Percentiles rank a stretch among this genome's conserved stretches.
Conservation (phyloP, 495 filamentous ascomycete species). For the Gamarada debralockiae region DNA sequence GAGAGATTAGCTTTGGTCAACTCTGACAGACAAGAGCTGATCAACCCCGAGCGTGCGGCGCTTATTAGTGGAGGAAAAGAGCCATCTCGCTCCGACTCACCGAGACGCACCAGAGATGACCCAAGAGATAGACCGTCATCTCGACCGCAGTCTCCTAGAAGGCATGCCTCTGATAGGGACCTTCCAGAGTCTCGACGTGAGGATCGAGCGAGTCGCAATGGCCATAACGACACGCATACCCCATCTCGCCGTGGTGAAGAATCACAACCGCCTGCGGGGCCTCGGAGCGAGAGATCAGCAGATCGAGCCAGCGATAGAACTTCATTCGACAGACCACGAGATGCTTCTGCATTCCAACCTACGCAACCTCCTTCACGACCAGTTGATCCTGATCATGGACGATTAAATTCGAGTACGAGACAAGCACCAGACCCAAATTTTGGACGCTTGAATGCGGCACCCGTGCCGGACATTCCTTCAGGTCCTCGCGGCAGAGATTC, state of each 20-base stretch:
- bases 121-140: conserved; percentile 39
- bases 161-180: conserved; percentile 33
- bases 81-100: conserved; percentile 23
- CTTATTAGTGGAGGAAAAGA: conserved; percentile 40
- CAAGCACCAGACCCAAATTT: conserved; percentile 57
- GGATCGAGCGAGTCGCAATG: conserved; percentile 36
- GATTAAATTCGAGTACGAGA: conserved; percentile 40
- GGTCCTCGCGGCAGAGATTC: conserved; percentile 47
- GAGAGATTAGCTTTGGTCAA: conserved; percentile 17
- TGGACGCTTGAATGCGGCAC: conserved; percentile 51
- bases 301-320: conserved; percentile 9
- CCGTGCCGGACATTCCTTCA: conserved; percentile 58
- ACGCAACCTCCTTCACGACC: conserved; percentile 27
- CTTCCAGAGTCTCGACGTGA: conserved; percentile 39
- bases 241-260: conserved; percentile 33
- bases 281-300: conserved; percentile 21
- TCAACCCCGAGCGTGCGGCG: conserved; percentile 57
- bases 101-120: conserved; percentile 39
- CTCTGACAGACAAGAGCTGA: conserved; percentile 27
- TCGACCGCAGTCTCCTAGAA: conserved; percentile 46
- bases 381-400: conserved; percentile 51
- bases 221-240: conserved; percentile 18
- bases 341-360: conserved; percentile 19
- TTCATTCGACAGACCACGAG: conserved; percentile 12
- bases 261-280: conserved; percentile 29